Evolutionary conservation across 441 rosid genomes (phyloP), one percentile per base, ranked within the genome.

Genomic region (Euphorbia corollata): DNA sequence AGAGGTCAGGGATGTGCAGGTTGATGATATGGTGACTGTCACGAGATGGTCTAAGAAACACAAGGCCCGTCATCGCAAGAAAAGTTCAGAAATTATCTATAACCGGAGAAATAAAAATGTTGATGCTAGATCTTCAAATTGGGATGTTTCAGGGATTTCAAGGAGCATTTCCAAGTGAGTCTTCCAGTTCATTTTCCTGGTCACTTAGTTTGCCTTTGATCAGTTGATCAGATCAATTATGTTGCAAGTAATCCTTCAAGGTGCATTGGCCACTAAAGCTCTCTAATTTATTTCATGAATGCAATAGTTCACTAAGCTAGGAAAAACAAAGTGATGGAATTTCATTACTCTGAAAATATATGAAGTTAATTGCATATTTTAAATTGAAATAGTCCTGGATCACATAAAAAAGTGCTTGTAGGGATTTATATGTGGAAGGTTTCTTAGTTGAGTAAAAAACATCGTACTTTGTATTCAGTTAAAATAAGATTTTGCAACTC

Each of bases 31-130:
- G 73, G 96, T 91, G 51, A 87, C 86, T 10, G 79, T 91, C 69
- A 87, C 96, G 30, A 79, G 96, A 62, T 87, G 99, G 98, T 84
- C 97, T 43, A 91, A 87, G 87, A 90, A 83, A 77, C 81, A 85
- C 57, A 84, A 71, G 75, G 73, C 77, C 54, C 79, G 88, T 50
- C 78, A 78, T 72, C 73, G 64, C 63, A 78, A 84, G 70, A 87
- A 91, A 83, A 81, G 75, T 69, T 84, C 87, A 48, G 86, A 82
- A 59, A 82, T 77, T 75, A 78, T 74, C 66, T 91, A 89, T 68
- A 84, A 86, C 76, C 85, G 96, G 86, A 85, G 80, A 80, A 87
- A 79, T 81, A 81, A 80, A 79, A 79, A 75, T 47, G 73, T 38
- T 61, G 85, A 81, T 69, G 63, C 80, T 71, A 82, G 69, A 69